These are phyloP conservation scores for Fusarium temperatum DNA, from an alignment of 2,329 filamentous ascomycete species.

Conservation along the genomic window DNA sequence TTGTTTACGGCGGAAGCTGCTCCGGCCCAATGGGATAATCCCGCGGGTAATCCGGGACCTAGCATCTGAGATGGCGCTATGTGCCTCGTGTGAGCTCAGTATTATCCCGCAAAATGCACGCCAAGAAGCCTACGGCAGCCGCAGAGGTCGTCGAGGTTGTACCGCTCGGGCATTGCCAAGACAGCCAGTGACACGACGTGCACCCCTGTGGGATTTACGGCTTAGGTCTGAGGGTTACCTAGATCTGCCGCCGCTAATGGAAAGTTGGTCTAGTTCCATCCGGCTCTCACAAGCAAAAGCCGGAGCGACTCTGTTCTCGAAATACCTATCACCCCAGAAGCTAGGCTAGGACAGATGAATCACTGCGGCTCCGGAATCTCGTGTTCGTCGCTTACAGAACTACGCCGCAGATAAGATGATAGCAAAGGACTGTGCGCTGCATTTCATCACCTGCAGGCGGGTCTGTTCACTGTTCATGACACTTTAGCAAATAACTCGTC, in stretches of 20 bases:
- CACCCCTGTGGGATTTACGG: background rate
- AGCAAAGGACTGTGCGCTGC: background rate
- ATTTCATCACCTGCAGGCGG: background rate
- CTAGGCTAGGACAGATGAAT: background rate
- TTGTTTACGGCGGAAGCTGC: background rate
- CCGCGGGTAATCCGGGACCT: background rate
- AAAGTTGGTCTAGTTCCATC: background rate
- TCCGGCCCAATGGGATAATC: background rate
- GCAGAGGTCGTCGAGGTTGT: background rate
- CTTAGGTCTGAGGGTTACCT: background rate
- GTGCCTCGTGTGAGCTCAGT: background rate
- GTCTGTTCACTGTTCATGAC: background rate
- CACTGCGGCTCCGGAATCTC: background rate
- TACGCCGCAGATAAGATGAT: background rate
- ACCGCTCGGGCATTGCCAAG: background rate
- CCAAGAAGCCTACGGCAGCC: background rate
- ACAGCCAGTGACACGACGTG: background rate
- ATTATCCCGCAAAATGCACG: background rate
- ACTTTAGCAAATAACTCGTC: too few species aligned
- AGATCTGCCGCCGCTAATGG: background rate
- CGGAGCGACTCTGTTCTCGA: background rate
- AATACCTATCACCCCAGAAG: too few species aligned
- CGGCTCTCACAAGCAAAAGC: background rate
- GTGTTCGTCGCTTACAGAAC: background rate
- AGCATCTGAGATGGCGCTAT: background rate